A percentile compares a stretch with the other conserved stretches of the same genome.
phyloP scores from a whole-genome alignment of 176 grass and related monocot genomes.

The Cocos nucifera region DNA sequence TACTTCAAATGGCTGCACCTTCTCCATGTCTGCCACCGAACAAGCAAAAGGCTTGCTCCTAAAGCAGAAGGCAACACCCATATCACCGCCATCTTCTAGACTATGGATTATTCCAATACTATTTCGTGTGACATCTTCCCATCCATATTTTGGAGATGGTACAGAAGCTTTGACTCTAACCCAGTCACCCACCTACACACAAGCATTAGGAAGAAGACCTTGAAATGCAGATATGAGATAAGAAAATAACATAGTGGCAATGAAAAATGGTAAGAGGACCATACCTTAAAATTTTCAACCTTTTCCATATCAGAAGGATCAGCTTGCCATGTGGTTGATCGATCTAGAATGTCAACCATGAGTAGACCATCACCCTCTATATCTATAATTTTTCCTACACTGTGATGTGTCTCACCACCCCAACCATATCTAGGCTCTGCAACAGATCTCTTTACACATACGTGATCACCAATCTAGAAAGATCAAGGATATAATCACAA shows the following conservation, averaged over 20 bases:
- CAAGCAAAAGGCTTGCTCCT: slow-evolving; percentile 75
- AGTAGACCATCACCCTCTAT: slow-evolving; percentile 80
- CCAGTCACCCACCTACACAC: slow-evolving; percentile 85
- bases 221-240: slow-evolving; percentile 1
- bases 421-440: slow-evolving; percentile 95
- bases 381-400: slow-evolving; percentile 89
- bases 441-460: slow-evolving; percentile 93
- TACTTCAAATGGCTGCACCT: slow-evolving; percentile 70
- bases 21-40: slow-evolving; percentile 88
- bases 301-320: slow-evolving; percentile 99
- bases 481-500: slow-evolving; percentile 11
- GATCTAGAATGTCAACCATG: slow-evolving; percentile 72
- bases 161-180: slow-evolving; percentile 85
- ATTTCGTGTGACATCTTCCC: slow-evolving; percentile 87
- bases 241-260: background rate
- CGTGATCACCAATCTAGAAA: slow-evolving; percentile 89
- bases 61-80: slow-evolving; percentile 93
- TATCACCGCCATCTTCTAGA: slow-evolving; percentile 93
- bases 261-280: slow-evolving; percentile 1
- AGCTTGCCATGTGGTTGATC: slow-evolving; percentile 55
- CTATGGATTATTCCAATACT: slow-evolving; percentile 91
- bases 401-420: slow-evolving; percentile 99
- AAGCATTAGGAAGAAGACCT: slow-evolving; percentile 8
- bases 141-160: slow-evolving; percentile 97
- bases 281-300: slow-evolving; percentile 85